phyloP scores from a whole-genome alignment of 495 filamentous ascomycete genomes.

The Daldinia loculata region DNA sequence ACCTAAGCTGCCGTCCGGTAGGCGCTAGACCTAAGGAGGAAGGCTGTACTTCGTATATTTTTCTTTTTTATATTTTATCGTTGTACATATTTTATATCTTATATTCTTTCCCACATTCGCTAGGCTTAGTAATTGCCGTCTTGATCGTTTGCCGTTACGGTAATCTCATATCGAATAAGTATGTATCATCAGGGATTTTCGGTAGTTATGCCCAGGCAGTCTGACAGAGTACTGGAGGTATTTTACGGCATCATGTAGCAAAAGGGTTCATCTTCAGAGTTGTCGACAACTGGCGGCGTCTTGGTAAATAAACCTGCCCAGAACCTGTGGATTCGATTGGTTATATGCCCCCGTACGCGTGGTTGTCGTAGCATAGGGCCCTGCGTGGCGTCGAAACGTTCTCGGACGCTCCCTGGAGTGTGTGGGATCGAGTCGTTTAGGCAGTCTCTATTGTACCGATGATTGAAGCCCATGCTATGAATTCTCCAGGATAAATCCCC shows the following conservation, averaged over 20 bases:
- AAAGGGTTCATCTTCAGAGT: no score
- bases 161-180: no score
- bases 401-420: background rate
- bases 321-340: background rate
- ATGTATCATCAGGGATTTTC: no score
- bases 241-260: no score
- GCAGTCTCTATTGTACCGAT: background rate
- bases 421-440: background rate
- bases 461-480: background rate
- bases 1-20: conserved; percentile 7
- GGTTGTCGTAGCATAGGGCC: background rate
- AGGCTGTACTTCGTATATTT: conserved; percentile 9
- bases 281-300: no score
- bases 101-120: no score
- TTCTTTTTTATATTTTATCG: conserved; percentile 13
- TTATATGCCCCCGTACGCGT: background rate
- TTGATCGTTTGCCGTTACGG: no score
- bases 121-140: no score
- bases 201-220: no score
- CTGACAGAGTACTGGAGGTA: no score
- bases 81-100: background rate
- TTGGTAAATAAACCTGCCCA: background rate
- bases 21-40: conserved; percentile 16
- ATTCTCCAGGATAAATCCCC: background rate
- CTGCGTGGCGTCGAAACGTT: background rate